Percentiles rank a stretch among this genome's conserved stretches.
These are phyloP conservation scores for Irpex sp. DNA, from an alignment of 1,284 basidiomycete species.

Conservation along the genomic window DNA sequence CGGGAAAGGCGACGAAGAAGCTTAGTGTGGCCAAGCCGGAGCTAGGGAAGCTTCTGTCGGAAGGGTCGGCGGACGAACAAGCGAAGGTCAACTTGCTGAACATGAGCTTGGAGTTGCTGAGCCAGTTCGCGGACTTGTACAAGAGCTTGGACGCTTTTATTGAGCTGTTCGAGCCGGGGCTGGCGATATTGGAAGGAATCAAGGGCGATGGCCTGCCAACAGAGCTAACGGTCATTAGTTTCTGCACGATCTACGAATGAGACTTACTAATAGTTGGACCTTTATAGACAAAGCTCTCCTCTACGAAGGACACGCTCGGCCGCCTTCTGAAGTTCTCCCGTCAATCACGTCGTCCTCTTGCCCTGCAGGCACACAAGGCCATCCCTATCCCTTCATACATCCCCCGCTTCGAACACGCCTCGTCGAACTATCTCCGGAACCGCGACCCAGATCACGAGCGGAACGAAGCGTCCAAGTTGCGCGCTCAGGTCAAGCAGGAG, in stretches of 20 bases:
- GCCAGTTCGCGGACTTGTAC: conserved; percentile 71
- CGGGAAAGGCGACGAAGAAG: conserved; percentile 38
- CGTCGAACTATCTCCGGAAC: conserved; percentile 75
- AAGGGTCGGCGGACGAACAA: conserved; percentile 44
- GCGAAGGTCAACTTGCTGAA: conserved; percentile 66
- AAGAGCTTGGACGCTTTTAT: conserved; percentile 78
- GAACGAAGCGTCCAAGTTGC: conserved; percentile 84
- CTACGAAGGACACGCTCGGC: conserved; percentile 27
- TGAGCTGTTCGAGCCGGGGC: conserved; percentile 76
- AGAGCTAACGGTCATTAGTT: conserved; percentile 51
- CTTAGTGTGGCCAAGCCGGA: conserved; percentile 42
- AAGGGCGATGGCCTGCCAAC: conserved; percentile 45
- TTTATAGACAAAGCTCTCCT: conserved; percentile 18
- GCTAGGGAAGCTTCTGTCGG: conserved; percentile 39
- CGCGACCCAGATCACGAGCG: conserved; percentile 94
- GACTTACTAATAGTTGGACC: background rate
- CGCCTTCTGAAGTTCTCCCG: conserved; percentile 74
- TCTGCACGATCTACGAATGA: background rate
- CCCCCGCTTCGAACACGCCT: conserved; percentile 90
- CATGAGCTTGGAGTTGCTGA: conserved; percentile 60
- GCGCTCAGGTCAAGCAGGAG: conserved; percentile 92
- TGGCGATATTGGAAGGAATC: conserved; percentile 54
- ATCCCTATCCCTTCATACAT: conserved; percentile 93
- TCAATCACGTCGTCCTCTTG: conserved; percentile 75
- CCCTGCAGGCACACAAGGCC: conserved; percentile 92